A percentile compares a stretch with the other conserved stretches of the same genome.
These are phyloP conservation scores for Triticum turgidum DNA, from an alignment of 176 grass and related monocot genomes.

Conservation along the genomic window DNA sequence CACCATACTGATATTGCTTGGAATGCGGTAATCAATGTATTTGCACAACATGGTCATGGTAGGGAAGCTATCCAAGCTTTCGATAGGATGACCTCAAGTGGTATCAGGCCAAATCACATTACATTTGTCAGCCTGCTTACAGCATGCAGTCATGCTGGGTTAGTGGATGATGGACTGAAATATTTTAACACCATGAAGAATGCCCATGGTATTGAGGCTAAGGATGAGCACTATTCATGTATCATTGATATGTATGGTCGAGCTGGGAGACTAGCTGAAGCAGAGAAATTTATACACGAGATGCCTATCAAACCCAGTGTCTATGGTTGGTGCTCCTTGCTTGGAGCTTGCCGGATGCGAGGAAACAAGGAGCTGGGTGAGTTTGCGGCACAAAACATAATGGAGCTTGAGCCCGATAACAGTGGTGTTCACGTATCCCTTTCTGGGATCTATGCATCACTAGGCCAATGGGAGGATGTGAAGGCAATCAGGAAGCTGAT, in stretches of 20 bases:
- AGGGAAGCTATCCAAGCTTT: constrained; percentile 47
- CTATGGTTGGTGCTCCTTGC: constrained; percentile 66
- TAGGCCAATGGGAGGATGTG: constrained; percentile 70
- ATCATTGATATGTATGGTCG: constrained; percentile 70
- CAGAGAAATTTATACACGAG: constrained; percentile 48
- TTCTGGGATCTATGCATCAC: constrained; percentile 60
- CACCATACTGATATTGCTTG: constrained; percentile 41
- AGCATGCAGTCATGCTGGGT: constrained; percentile 62
- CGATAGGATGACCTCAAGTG: constrained; percentile 42
- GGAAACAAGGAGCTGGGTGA: constrained; percentile 63
- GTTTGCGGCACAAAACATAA: constrained; percentile 58
- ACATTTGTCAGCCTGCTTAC: constrained; percentile 62
- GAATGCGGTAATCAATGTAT: constrained; percentile 48
- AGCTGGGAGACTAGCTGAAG: constrained; percentile 66
- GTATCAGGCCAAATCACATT: constrained; percentile 61
- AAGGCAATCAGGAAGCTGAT: constrained; percentile 58
- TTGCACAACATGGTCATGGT: constrained; percentile 58
- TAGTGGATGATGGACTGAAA: constrained; percentile 57
- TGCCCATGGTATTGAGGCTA: constrained; percentile 44
- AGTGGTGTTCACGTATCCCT: constrained; percentile 57
- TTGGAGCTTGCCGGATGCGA: constrained; percentile 59
- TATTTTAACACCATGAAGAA: constrained; percentile 66
- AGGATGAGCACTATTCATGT: constrained; percentile 63
- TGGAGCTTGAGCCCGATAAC: constrained; percentile 66
- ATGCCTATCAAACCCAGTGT: constrained; percentile 64